These are phyloP conservation scores for Gremmenia infestans DNA, from an alignment of 2,329 filamentous ascomycete species.

Conservation along the genomic window DNA sequence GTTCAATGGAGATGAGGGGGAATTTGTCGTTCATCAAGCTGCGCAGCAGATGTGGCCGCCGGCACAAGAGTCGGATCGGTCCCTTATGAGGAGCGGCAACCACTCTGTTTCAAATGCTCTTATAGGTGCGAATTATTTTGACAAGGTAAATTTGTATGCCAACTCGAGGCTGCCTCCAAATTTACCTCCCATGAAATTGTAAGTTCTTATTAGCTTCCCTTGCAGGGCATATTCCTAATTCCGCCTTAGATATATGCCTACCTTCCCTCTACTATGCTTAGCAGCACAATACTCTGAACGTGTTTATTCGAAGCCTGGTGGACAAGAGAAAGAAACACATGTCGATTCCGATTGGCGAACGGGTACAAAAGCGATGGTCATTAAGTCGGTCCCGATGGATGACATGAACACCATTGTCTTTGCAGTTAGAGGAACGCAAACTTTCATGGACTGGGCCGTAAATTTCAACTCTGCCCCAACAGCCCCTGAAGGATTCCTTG, in stretches of 20 bases:
- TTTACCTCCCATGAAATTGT: conserved; percentile 64
- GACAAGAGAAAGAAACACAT: conserved; percentile 61
- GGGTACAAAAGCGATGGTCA: conserved; percentile 80
- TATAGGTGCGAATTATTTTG: conserved; percentile 55
- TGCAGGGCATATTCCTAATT: not conserved
- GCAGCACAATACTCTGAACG: conserved; percentile 73
- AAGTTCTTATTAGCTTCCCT: conserved; percentile 29
- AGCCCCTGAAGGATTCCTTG: conserved; percentile 62
- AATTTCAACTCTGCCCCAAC: conserved; percentile 69
- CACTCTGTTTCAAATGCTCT: conserved; percentile 35
- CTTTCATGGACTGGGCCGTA: conserved; percentile 81
- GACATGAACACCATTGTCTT: conserved; percentile 76
- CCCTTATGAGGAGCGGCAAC: conserved; percentile 25
- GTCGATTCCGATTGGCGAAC: conserved; percentile 65
- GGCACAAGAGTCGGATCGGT: conserved; percentile 18
- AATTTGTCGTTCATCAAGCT: conserved; percentile 36
- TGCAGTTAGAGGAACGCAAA: conserved; percentile 75
- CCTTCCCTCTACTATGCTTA: conserved; percentile 71
- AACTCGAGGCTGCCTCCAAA: conserved; percentile 69
- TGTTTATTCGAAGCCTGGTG: conserved; percentile 63
- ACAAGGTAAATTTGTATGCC: conserved; percentile 72
- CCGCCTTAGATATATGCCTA: conserved; percentile 58
- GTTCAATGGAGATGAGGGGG: conserved; percentile 48
- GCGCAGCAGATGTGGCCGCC: conserved; percentile 18
- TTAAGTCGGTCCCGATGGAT: conserved; percentile 76